Conservation (phyloP, 345 rosid species). For the Melaleuca alternifolia region DNA sequence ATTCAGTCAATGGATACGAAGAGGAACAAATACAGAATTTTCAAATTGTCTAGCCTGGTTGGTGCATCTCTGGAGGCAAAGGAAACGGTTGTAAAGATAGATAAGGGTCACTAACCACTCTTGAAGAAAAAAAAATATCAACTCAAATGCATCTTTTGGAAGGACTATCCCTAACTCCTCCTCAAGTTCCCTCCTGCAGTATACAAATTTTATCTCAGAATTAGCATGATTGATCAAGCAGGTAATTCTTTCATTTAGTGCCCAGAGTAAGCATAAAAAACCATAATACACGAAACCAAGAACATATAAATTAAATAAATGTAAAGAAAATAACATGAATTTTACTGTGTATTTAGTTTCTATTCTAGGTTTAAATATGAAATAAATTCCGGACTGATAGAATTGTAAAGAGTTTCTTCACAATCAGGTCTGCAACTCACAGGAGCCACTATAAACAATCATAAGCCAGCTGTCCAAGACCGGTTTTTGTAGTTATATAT, state of each 20-base stretch:
- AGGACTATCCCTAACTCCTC: slow-evolving; percentile 82
- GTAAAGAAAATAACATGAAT: background rate
- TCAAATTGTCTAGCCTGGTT: background rate
- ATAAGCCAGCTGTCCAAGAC: background rate
- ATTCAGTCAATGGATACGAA: background rate
- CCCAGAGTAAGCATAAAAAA: background rate
- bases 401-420: background rate
- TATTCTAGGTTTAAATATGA: background rate
- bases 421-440: background rate
- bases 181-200: slow-evolving; percentile 74
- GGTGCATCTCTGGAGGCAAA: background rate
- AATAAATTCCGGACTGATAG: background rate
- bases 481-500: background rate
- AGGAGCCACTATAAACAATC: background rate
- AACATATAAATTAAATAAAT: background rate
- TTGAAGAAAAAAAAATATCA: slow-evolving; percentile 57
- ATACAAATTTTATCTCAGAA: background rate
- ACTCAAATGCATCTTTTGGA: slow-evolving; percentile 88
- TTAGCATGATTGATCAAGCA: background rate
- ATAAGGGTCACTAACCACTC: slow-evolving; percentile 46
- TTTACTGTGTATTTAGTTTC: background rate
- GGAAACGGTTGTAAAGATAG: background rate
- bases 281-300: background rate
- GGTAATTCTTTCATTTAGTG: background rate
- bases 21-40: background rate